Evolutionary conservation across 441 rosid genomes (phyloP).

Genomic region (Pelargonium exstipulatum): DNA sequence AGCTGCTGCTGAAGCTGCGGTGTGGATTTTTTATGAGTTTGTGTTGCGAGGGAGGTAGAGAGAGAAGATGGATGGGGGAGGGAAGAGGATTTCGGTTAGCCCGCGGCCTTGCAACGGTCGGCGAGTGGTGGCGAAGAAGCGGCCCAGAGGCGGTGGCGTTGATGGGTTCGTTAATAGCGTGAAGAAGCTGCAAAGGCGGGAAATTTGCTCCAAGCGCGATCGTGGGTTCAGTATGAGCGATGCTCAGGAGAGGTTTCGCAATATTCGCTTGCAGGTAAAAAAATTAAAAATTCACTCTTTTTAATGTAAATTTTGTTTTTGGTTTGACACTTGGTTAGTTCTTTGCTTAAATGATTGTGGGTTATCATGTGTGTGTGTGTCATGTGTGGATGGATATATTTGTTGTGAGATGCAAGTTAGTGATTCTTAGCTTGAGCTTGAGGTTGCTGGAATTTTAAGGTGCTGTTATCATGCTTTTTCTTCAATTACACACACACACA

Average conservation of each 20-base stretch:
- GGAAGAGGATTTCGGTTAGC: slow-evolving; percentile 59
- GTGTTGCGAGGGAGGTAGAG: neutral
- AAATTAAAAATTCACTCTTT: too few relatives aligned
- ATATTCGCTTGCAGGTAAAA: slow-evolving; percentile 54
- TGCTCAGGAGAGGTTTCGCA: slow-evolving; percentile 70
- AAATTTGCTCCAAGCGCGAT: slow-evolving; percentile 58
- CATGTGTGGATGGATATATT: neutral
- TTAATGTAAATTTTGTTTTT: slow-evolving; percentile 8
- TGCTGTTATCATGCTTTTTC: too few relatives aligned
- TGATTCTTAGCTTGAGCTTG: neutral
- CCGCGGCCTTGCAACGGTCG: slow-evolving; percentile 63
- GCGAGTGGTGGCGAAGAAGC: slow-evolving; percentile 52
- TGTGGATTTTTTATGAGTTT: too few relatives aligned
- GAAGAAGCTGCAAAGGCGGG: slow-evolving; percentile 71
- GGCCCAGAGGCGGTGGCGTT: slow-evolving; percentile 28
- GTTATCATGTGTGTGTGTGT: neutral
- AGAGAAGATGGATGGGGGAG: slow-evolving; percentile 36
- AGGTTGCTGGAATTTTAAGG: neutral
- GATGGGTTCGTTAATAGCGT: slow-evolving; percentile 60
- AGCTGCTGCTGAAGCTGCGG: too few relatives aligned
- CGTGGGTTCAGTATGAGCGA: slow-evolving; percentile 57
- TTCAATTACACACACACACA: too few relatives aligned
- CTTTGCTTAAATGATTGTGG: neutral
- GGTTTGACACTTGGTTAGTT: neutral
- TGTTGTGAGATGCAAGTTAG: neutral